Conservation (phyloP, 495 filamentous ascomycete genomes). For the Tuber borchii region DNA sequence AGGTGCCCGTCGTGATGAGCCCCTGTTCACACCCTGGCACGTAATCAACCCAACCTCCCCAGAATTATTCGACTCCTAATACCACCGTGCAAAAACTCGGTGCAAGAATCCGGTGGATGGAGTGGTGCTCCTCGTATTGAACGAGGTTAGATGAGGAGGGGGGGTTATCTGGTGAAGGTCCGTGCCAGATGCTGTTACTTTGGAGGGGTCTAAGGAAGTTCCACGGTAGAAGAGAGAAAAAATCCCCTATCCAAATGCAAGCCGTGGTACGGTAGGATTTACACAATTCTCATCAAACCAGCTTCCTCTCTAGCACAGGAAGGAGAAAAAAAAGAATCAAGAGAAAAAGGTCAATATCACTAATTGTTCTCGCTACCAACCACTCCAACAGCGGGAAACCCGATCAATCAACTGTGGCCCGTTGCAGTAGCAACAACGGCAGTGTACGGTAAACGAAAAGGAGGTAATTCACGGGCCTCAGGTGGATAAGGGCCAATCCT, state of each 20-base stretch:
- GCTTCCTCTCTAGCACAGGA: neutral
- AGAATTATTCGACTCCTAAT: neutral
- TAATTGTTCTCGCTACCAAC: neutral
- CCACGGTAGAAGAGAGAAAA: neutral
- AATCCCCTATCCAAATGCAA: neutral
- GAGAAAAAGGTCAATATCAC: neutral
- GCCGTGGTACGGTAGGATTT: neutral
- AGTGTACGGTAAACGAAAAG: neutral
- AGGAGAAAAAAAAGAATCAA: neutral
- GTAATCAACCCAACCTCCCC: conserved; percentile 16
- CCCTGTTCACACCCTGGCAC: conserved; percentile 25
- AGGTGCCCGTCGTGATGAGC: conserved; percentile 24
- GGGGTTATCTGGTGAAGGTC: neutral
- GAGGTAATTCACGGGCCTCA: neutral
- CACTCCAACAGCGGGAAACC: neutral
- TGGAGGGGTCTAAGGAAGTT: neutral
- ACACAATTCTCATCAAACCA: neutral
- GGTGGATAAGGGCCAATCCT: neutral
- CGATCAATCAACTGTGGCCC: neutral
- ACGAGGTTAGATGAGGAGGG: neutral
- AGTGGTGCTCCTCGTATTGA: conserved; percentile 1
- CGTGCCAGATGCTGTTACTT: conserved; percentile 4
- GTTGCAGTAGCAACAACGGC: conserved; percentile 3
- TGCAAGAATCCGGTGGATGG: conserved; percentile 4
- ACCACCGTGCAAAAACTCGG: neutral